Conservation (phyloP, 1,139 yeast species). For the Saccharomycopsis hybrid region DNA sequence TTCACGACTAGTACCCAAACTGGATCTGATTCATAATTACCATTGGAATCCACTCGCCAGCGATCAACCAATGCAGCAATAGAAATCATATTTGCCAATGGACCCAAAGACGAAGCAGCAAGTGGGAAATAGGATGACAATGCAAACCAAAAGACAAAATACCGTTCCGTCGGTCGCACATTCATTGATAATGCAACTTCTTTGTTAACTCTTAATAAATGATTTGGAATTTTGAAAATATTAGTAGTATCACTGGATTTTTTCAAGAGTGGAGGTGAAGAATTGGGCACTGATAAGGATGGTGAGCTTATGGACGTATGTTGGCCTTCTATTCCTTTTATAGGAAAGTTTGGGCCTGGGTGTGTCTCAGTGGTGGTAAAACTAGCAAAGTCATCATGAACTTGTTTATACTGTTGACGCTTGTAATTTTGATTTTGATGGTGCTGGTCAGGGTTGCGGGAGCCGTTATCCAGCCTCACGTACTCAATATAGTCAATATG, state of each 20-base stretch:
- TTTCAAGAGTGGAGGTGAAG: neutral
- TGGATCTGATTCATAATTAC: conserved; percentile 31
- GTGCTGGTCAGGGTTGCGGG: too few species aligned
- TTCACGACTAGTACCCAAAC: conserved; percentile 47
- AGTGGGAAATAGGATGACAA: conserved; percentile 65
- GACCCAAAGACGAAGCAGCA: conserved; percentile 70
- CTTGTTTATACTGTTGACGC: too few species aligned
- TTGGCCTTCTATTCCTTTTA: too few species aligned
- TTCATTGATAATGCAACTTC: conserved; percentile 22
- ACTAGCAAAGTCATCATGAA: too few species aligned
- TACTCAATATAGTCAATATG: conserved; percentile 8
- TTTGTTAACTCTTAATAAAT: conserved; percentile 14
- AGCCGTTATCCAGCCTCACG: too few species aligned
- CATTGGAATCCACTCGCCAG: conserved; percentile 44
- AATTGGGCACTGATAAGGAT: neutral
- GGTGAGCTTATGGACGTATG: too few species aligned
- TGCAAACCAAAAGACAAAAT: conserved; percentile 52
- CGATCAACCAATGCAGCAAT: conserved; percentile 64
- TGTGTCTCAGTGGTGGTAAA: neutral
- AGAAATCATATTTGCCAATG: conserved; percentile 67
- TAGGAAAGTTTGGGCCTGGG: neutral
- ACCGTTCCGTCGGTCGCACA: conserved; percentile 40
- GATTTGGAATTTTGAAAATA: conserved; percentile 16
- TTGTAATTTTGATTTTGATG: neutral
- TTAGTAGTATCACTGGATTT: neutral